Evolutionary conservation across 169 alveolate species (phyloP), one percentile per base, ranked within the genome.

Genomic region (Plasmodium gonderi): DNA sequence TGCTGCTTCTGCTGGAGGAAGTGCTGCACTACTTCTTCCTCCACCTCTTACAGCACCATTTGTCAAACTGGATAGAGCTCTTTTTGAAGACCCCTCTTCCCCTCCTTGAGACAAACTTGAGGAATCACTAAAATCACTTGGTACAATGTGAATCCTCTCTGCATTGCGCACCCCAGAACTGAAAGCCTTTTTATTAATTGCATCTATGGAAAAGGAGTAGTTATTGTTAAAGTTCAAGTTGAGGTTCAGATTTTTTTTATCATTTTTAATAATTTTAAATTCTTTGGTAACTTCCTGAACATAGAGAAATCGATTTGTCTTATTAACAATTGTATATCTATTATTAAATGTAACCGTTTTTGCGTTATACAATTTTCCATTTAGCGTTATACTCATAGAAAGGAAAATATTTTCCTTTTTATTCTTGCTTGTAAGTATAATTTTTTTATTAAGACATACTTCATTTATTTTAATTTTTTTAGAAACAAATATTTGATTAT

Each of bases 271-370:
- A 0, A 83, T 83, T 60, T 83, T 83, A 51, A 83, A 83, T 8
- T 83, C 92, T 72, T 83, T 83, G 65, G 51, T 69, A 11, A 83
- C 76, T 60, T 83, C 92, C 26, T 83, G 75, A 12, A 83, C 92
- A 42, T 83, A 83, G 17, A 83, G 23, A 9, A 40, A 69, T 40
- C 77, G 40, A 4, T 72, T 72, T 1, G 92, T 83, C 8, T 83
- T 83, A 23, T 83, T 83, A 29, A 83, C 31, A 60, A 83, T 83
- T 9, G 92, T 83, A 20, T 83, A 83, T 42, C 92, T 69, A 72
- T 83, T 83, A 36, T 83, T 83, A 1, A 83, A 5, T 1, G 92
- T 72, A 7, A 83, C 77, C 3, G 77, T 83, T 29, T 83, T 83
- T 7, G 92, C 64, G 40, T 83, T 83, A 42, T 49, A 83, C 5